Evolutionary conservation across 2,329 filamentous ascomycete species (phyloP).

Genomic region (Aciculosporium take): DNA sequence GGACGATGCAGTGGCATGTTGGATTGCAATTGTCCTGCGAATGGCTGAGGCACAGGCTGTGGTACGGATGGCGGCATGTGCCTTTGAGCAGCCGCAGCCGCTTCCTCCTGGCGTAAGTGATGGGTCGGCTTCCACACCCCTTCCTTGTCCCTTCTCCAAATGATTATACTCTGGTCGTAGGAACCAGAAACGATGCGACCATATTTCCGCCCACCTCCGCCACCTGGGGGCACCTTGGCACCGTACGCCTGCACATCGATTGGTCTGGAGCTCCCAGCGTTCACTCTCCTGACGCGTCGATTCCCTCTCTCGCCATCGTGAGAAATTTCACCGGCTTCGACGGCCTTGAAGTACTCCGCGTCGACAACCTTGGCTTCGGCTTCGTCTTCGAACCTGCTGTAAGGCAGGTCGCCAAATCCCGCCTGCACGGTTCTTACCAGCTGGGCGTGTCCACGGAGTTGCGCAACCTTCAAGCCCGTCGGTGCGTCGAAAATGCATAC

Average conservation of each 20-base stretch:
- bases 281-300: constrained; percentile 32
- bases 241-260: constrained; percentile 67
- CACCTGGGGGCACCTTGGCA: constrained; percentile 78
- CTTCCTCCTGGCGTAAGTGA: constrained; percentile 60
- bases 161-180: constrained; percentile 89
- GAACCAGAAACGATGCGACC: constrained; percentile 94
- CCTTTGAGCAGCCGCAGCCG: constrained; percentile 35
- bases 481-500: constrained; percentile 87
- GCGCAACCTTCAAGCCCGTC: constrained; percentile 79
- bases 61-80: constrained; percentile 8
- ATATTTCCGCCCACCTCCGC: constrained; percentile 78
- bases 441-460: constrained; percentile 64
- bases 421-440: constrained; percentile 91
- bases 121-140: constrained; percentile 74
- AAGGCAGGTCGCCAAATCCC: constrained; percentile 78
- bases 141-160: constrained; percentile 79
- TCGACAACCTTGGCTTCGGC: constrained; percentile 62
- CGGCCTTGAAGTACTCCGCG: constrained; percentile 50
- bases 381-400: constrained; percentile 61
- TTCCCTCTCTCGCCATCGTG: constrained; percentile 19
- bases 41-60: neutral
- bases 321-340: constrained; percentile 35
- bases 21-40: neutral
- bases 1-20: neutral
- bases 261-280: constrained; percentile 61